These are phyloP conservation scores for Stachybotrys chartarum DNA, from an alignment of 2,329 filamentous ascomycete species.

Conservation along the genomic window DNA sequence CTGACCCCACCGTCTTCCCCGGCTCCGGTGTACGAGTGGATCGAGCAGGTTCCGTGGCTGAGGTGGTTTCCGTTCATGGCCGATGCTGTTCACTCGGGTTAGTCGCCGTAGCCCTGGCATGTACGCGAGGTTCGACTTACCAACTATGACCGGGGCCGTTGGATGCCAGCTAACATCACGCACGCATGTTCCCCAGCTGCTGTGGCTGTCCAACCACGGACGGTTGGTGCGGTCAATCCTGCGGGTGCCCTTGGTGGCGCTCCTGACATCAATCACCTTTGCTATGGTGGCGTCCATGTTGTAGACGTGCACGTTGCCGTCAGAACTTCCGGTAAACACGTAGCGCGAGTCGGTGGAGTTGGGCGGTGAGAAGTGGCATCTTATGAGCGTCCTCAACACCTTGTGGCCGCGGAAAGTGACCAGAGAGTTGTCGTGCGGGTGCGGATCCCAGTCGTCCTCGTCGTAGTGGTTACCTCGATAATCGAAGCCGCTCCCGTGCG, in stretches of 20 bases:
- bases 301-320: slow-evolving; percentile 86
- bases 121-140: slow-evolving; percentile 28
- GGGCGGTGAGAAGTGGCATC: slow-evolving; percentile 90
- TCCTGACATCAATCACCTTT: slow-evolving; percentile 67
- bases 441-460: slow-evolving; percentile 49
- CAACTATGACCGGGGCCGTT: slow-evolving; percentile 68
- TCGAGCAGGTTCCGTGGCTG: slow-evolving; percentile 64
- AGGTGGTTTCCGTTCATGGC: slow-evolving; percentile 75
- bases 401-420: slow-evolving; percentile 91
- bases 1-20: slow-evolving; percentile 56
- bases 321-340: slow-evolving; percentile 85
- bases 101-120: not conserved
- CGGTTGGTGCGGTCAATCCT: slow-evolving; percentile 47
- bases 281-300: slow-evolving; percentile 87
- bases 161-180: slow-evolving; percentile 91
- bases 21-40: slow-evolving; percentile 72
- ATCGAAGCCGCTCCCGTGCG: slow-evolving; percentile 56
- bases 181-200: slow-evolving; percentile 69
- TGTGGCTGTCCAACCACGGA: slow-evolving; percentile 48
- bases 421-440: slow-evolving; percentile 80
- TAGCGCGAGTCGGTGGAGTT: slow-evolving; percentile 82
- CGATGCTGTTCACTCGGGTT: slow-evolving; percentile 50
- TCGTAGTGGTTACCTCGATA: slow-evolving; percentile 66
- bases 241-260: slow-evolving; percentile 58
- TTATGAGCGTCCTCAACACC: slow-evolving; percentile 82